Conservation (phyloP, 1,284 basidiomycete genomes). For the Boletellus deceptivus region DNA sequence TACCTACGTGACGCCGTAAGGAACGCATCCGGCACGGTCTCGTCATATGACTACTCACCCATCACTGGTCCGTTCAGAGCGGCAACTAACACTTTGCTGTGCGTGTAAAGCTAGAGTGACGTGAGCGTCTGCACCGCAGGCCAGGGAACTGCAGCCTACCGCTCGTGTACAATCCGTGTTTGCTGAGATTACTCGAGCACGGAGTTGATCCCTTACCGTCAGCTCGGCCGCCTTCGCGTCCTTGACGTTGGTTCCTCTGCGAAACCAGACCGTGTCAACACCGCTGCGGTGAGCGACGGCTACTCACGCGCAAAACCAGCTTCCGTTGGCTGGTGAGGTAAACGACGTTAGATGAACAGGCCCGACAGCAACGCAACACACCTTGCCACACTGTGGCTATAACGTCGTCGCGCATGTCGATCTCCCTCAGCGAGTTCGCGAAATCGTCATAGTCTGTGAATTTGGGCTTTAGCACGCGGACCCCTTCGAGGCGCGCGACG, state of each 20-base stretch:
- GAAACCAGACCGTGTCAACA: not conserved
- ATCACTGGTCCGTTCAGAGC: conserved; percentile 72
- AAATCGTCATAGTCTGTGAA: conserved; percentile 59
- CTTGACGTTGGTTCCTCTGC: conserved; percentile 57
- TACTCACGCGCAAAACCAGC: conserved; percentile 71
- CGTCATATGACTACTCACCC: conserved; percentile 38
- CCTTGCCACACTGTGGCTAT: conserved; percentile 68
- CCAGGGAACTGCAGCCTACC: conserved; percentile 37
- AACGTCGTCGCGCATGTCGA: conserved; percentile 62
- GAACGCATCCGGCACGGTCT: not conserved
- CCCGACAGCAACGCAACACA: conserved; percentile 24
- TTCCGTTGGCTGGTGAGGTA: conserved; percentile 57
- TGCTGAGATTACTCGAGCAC: conserved; percentile 43
- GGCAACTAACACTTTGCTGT: conserved; percentile 64
- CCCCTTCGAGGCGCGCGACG: not conserved
- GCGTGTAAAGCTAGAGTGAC: conserved; percentile 52
- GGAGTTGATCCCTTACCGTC: conserved; percentile 45
- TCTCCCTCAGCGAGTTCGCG: conserved; percentile 52
- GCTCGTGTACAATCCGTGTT: conserved; percentile 63
- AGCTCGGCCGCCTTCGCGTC: conserved; percentile 5
- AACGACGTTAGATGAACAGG: not conserved
- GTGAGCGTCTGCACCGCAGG: not conserved
- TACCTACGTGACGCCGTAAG: conserved; percentile 42
- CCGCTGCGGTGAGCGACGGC: not conserved
- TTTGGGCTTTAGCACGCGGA: not conserved